Percentiles rank a stretch among this genome's conserved stretches.
Evolutionary conservation across 495 filamentous ascomycete genomes (phyloP).

Genomic region (Tuber borchii): DNA sequence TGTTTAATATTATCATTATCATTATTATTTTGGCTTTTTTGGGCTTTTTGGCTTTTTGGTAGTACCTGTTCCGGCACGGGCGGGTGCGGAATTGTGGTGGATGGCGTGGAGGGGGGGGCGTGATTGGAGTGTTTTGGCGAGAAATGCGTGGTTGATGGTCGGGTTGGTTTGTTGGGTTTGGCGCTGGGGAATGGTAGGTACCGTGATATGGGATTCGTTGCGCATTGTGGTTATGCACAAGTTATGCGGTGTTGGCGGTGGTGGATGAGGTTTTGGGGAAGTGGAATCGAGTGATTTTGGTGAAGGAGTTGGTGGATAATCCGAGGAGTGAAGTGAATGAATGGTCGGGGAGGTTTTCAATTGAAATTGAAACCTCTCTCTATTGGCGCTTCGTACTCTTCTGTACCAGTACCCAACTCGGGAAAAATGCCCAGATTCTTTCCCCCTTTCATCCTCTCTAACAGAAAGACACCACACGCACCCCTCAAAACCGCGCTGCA

Average conservation of each 20-base stretch:
- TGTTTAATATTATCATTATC: neutral
- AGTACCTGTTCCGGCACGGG: neutral
- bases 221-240: neutral
- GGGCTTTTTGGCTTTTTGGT: neutral
- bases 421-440: neutral
- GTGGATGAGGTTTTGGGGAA: neutral
- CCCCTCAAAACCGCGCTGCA: neutral
- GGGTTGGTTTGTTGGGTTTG: neutral
- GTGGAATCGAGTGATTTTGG: neutral
- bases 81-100: neutral
- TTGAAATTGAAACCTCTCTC: no score
- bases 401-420: no score
- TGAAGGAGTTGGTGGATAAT: neutral
- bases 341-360: neutral
- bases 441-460: neutral
- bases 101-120: neutral
- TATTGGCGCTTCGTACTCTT: no score
- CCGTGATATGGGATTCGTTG: neutral
- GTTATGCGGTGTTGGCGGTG: neutral
- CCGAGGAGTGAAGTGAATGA: neutral
- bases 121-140: slow-evolving; percentile 1
- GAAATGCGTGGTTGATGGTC: neutral
- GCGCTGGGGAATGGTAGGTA: neutral
- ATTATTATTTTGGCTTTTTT: neutral
- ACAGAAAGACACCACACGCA: neutral